Evolutionary conservation across 345 rosid species (phyloP).

Genomic region (Citrus maxima): DNA sequence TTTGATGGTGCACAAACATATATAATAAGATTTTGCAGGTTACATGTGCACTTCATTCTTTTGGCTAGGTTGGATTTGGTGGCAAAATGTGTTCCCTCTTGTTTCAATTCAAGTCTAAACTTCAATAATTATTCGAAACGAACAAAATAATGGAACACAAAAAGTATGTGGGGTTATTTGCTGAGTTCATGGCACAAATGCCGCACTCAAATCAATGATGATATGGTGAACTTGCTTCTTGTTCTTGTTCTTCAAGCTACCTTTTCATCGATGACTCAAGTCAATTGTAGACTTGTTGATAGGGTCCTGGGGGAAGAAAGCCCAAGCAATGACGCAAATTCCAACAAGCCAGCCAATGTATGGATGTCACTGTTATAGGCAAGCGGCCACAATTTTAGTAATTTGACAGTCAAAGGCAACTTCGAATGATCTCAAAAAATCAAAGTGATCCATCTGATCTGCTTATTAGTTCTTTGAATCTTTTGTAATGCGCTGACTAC

Average conservation of each 20-base stretch:
- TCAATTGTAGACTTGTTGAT: too few species aligned
- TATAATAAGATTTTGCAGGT: neutral
- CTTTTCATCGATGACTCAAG: neutral
- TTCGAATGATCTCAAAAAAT: neutral
- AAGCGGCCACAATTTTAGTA: neutral
- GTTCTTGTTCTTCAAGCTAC: neutral
- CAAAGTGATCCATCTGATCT: neutral
- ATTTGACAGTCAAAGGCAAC: neutral
- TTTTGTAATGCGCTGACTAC: neutral
- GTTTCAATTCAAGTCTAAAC: neutral
- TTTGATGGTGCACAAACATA: neutral
- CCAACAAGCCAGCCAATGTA: neutral
- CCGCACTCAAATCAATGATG: slow-evolving; percentile 5
- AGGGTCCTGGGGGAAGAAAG: neutral
- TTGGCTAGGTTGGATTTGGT: neutral
- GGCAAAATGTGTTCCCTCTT: neutral
- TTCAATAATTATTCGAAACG: neutral
- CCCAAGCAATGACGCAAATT: neutral
- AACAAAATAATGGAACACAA: neutral
- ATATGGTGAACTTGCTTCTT: neutral
- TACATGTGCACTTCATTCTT: neutral
- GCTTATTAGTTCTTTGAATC: neutral
- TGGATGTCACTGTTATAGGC: neutral
- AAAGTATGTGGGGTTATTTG: neutral
- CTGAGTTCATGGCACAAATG: neutral